Conservation (phyloP, 2,329 filamentous ascomycete genomes). For the Phialophora expanda region DNA sequence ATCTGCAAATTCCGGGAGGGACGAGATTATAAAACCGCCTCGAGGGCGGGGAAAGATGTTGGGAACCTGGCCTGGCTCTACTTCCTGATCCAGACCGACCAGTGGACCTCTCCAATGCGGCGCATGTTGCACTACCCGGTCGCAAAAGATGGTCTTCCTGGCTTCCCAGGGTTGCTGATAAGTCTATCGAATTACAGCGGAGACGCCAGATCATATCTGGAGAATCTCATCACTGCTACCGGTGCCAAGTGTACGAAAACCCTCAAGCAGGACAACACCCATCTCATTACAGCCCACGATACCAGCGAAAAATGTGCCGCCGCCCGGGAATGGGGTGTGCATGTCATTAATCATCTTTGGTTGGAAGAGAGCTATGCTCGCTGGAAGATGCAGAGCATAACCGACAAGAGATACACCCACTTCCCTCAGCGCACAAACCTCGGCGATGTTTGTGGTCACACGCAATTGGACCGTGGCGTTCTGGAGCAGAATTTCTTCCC, state of each 20-base stretch:
- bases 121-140: conserved; percentile 89
- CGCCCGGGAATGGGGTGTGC: conserved; percentile 87
- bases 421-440: conserved; percentile 91
- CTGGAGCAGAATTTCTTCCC: conserved; percentile 72
- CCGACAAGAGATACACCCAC: conserved; percentile 76
- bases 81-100: conserved; percentile 83
- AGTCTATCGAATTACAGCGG: conserved; percentile 96
- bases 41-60: conserved; percentile 77
- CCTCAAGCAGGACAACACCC: conserved; percentile 93
- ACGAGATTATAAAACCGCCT: conserved; percentile 74
- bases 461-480: conserved; percentile 73
- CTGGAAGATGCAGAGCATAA: conserved; percentile 75
- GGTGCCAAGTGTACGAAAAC: conserved; percentile 93
- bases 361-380: conserved; percentile 95
- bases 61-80: conserved; percentile 95
- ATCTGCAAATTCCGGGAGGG: conserved; percentile 88
- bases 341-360: conserved; percentile 94
- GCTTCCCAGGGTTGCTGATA: conserved; percentile 76
- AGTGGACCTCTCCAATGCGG: conserved; percentile 83
- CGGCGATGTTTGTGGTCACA: conserved; percentile 90
- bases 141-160: conserved; percentile 75
- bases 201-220: conserved; percentile 88
- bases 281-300: conserved; percentile 88
- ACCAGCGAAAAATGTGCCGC: conserved; percentile 92
- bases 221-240: conserved; percentile 83